A percentile compares a stretch with the other conserved stretches of the same genome.
Evolutionary conservation across 1,284 basidiomycete genomes (phyloP).

Genomic region (Tilletia caries): DNA sequence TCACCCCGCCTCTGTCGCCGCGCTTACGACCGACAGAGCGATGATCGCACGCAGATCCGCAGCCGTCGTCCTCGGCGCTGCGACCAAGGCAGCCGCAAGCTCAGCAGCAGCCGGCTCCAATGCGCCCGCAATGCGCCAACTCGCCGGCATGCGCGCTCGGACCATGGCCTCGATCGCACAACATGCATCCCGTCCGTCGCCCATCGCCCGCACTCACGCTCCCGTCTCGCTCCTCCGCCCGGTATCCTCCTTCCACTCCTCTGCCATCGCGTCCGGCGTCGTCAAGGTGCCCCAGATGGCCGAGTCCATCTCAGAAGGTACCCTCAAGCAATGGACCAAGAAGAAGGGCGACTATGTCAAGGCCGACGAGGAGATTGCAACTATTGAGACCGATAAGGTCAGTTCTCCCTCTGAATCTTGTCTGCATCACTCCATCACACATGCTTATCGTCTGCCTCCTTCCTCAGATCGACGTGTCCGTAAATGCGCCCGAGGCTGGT

Average conservation of each 20-base stretch:
- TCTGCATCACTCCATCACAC: neutral
- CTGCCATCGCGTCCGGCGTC: constrained; percentile 50
- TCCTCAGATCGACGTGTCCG: constrained; percentile 86
- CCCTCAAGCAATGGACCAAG: constrained; percentile 91
- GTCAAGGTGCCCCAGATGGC: constrained; percentile 99
- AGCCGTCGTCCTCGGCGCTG: neutral
- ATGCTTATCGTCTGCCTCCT: neutral
- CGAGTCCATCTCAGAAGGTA: constrained; percentile 97
- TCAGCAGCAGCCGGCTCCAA: too few species aligned
- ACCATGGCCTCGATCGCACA: neutral
- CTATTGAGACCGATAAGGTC: constrained; percentile 98
- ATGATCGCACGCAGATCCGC: neutral
- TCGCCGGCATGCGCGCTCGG: neutral
- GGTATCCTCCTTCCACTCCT: constrained; percentile 4
- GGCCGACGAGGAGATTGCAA: constrained; percentile 91
- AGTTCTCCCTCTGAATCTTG: constrained; percentile 18
- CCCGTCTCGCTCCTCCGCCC: too few species aligned
- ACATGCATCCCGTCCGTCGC: too few species aligned
- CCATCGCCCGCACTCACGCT: too few species aligned
- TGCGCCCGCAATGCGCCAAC: neutral
- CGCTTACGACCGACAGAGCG: too few species aligned
- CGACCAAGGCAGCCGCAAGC: neutral
- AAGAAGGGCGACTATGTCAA: constrained; percentile 86
- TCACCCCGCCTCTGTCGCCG: too few species aligned
- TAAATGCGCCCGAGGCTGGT: constrained; percentile 86